Evolutionary conservation across 1,139 yeast genomes (phyloP).

Genomic region (Debaryomyces subglobosus): DNA sequence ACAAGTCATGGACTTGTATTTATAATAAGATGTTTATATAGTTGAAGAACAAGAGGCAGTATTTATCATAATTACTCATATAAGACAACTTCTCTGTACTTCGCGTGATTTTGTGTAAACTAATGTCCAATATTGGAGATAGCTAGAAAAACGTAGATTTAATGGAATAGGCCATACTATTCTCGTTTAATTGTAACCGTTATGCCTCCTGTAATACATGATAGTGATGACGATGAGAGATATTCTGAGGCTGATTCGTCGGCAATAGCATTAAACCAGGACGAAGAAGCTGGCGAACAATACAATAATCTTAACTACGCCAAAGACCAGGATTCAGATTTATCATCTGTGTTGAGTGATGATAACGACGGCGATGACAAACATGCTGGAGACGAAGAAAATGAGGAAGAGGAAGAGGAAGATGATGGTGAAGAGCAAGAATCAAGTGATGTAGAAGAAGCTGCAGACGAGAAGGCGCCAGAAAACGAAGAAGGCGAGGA

Average conservation of each 20-base stretch:
- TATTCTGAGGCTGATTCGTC: conserved; percentile 17
- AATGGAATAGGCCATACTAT: background rate
- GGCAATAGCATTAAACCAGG: conserved; percentile 13
- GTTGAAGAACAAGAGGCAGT: background rate
- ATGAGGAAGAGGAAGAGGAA: conserved; percentile 17
- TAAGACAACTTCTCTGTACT: background rate
- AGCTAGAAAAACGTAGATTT: background rate
- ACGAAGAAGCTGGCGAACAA: conserved; percentile 24
- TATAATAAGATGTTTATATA: background rate
- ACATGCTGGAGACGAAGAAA: conserved; percentile 14
- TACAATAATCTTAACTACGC: conserved; percentile 7
- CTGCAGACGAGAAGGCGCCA: conserved; percentile 7
- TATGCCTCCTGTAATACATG: conserved; percentile 19
- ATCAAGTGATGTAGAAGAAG: conserved; percentile 8
- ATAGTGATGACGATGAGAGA: conserved; percentile 19
- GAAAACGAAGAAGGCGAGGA: conserved; percentile 12
- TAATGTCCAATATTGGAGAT: background rate
- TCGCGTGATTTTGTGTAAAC: conserved; percentile 2
- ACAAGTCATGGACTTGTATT: background rate
- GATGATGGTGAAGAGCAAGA: conserved; percentile 17
- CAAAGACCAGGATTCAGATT: conserved; percentile 10
- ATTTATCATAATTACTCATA: background rate
- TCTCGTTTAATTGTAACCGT: background rate
- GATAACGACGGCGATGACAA: conserved; percentile 10
- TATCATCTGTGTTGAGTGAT: conserved; percentile 16